Percentiles rank a stretch among this genome's conserved stretches.
phyloP scores from a whole-genome alignment of 192 early-diverging fungal species.

The Helicostylum pulchrum region DNA sequence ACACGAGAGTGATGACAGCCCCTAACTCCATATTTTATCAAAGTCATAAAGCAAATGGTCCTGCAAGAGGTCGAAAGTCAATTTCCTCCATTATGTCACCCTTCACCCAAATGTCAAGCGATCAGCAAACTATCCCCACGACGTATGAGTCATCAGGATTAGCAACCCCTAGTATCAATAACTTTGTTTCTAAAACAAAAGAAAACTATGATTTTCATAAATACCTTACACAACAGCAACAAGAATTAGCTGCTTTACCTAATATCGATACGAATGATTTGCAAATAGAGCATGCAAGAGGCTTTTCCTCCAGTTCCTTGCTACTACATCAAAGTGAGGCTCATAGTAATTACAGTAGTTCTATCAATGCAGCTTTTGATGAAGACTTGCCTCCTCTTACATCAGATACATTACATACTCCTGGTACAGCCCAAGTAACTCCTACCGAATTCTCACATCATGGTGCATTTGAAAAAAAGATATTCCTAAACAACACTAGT shows the following conservation, averaged over 20 bases:
- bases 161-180: too few species aligned
- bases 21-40: not conserved
- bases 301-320: not conserved
- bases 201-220: too few species aligned
- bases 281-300: not conserved
- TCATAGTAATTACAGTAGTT: not conserved
- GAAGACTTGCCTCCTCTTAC: not conserved
- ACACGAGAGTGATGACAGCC: slow-evolving; percentile 12
- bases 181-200: too few species aligned
- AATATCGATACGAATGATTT: too few species aligned
- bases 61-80: not conserved
- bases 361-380: not conserved
- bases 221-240: too few species aligned
- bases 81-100: not conserved
- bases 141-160: too few species aligned
- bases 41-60: not conserved
- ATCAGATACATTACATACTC: not conserved
- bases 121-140: not conserved
- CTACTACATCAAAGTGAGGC: not conserved
- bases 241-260: too few species aligned
- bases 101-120: not conserved
- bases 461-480: not conserved
- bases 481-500: not conserved
- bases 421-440: not conserved
- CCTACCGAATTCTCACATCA: not conserved